Percentiles rank a stretch among this genome's conserved stretches.
Conservation (phyloP, 495 filamentous ascomycete species). For the Geoglossum glabrum region DNA sequence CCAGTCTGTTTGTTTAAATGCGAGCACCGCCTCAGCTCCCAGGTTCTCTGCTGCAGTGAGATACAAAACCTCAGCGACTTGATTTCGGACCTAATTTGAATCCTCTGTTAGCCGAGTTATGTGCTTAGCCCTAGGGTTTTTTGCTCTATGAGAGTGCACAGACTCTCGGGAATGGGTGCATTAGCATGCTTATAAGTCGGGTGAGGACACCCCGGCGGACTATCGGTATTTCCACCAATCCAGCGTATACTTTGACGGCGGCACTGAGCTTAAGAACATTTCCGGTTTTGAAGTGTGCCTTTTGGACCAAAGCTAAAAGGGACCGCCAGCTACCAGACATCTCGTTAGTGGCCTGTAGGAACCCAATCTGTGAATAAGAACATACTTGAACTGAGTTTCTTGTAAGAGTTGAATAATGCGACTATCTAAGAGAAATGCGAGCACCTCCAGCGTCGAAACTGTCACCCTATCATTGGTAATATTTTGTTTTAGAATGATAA, state of each 20-base stretch:
- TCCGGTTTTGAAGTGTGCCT: slow-evolving; percentile 60
- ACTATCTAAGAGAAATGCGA: slow-evolving; percentile 51
- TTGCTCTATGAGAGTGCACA: slow-evolving; percentile 9
- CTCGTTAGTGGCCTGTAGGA: background rate
- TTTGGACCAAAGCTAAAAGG: slow-evolving; percentile 50
- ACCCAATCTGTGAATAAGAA: background rate
- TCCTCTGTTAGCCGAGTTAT: background rate
- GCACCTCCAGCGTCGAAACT: slow-evolving; percentile 52
- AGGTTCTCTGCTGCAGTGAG: background rate
- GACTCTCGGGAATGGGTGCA: slow-evolving; percentile 45
- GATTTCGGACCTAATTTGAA: background rate
- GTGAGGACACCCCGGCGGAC: slow-evolving; percentile 24
- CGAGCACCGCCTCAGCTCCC: background rate
- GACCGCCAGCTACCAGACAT: slow-evolving; percentile 27
- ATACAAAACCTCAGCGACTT: background rate
- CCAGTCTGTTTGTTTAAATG: background rate
- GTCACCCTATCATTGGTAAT: slow-evolving; percentile 45
- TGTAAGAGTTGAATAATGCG: background rate
- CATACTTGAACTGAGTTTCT: slow-evolving; percentile 12
- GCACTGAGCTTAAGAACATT: slow-evolving; percentile 63
- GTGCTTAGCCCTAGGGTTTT: too few species aligned
- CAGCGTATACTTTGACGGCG: slow-evolving; percentile 56
- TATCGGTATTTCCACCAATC: slow-evolving; percentile 26
- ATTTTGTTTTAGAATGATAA: slow-evolving; percentile 24
- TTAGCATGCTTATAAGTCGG: slow-evolving; percentile 36